Base-by-base conservation (phyloP, 2,329 filamentous ascomycete species). In the Pseudogymnoascus sp. region DNA sequence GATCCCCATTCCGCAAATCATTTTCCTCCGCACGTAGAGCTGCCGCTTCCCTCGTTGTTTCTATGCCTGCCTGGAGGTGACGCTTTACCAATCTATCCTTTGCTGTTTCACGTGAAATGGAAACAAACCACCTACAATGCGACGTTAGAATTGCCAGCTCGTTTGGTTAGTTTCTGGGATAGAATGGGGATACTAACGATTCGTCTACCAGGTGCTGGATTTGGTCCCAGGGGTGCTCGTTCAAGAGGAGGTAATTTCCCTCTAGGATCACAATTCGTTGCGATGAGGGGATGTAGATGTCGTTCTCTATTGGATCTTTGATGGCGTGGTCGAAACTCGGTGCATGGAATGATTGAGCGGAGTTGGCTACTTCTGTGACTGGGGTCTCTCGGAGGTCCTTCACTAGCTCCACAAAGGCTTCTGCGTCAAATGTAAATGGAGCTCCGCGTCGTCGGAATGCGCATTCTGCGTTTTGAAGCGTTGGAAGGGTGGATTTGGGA, bases 311-410 rank as follows among this genome's bases (percentile, higher is more conserved):
- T 0, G 80, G 80, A 62, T 81, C 79, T 65, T 80, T 79, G 37
- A 80, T 69, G 1, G 77, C 75, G 66, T 82, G 80, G 63, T 81
- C 80, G 63, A 82, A 82, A 64, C 77, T 80, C 0, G 80, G 80
- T 1, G 70, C 71, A 11, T 65, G 43, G 14, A 63, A 61, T 4
- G 45, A 52, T 52, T 52, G n/a, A 1, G 23, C 8, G n/a, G 45
- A 26, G n/a, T 52, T 7, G 14, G 31, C 35, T 8, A 39, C 35
- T 37, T 62, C 63, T 16, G 69, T 70, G 2, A 72, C 68, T 3
- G 71, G 70, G 6, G 64, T 66, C 10, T 64, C 60, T 43, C 8
- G 73, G 43, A 8, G 60, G 14, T n/a, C 41, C 41, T 52, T 52
- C 23, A 73, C 62, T 4, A 71, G 63, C 2, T 65, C 49, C 7